phyloP scores from a whole-genome alignment of 1,284 basidiomycete species.

The Ceratobasidium sp. region DNA sequence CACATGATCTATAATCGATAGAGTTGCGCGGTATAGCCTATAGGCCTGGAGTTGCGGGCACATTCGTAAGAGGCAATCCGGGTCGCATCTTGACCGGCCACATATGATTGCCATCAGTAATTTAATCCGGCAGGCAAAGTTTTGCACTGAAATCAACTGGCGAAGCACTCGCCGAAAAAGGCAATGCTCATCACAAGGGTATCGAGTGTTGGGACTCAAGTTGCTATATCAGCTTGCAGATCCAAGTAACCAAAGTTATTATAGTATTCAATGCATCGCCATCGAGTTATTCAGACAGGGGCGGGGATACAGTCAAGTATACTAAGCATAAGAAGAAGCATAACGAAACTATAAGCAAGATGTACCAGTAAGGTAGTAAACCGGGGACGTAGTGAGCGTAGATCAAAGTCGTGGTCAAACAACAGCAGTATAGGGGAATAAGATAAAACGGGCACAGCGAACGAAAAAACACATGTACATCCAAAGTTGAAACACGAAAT shows the following conservation, averaged over 20 bases:
- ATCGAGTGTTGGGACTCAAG: background rate
- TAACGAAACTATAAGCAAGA: background rate
- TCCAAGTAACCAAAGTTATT: background rate
- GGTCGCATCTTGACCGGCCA: background rate
- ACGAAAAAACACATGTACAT: background rate
- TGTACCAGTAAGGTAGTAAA: background rate
- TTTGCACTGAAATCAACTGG: background rate
- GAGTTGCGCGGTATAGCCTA: no score
- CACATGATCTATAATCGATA: no score
- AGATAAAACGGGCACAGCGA: background rate
- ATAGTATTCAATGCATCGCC: constrained; percentile 1
- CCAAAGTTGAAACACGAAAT: background rate
- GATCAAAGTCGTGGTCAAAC: no score
- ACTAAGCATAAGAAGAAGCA: background rate
- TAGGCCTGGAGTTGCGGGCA: no score
- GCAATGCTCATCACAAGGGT: no score
- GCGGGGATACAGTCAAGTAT: constrained; percentile 4
- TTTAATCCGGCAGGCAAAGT: background rate
- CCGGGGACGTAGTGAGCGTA: background rate
- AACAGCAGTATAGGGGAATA: no score
- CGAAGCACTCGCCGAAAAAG: no score
- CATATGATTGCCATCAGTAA: background rate
- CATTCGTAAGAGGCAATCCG: no score
- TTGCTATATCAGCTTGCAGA: background rate
- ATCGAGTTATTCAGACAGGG: background rate